phyloP scores from a whole-genome alignment of 1,284 basidiomycete genomes.

The Crucibulum parvulum region DNA sequence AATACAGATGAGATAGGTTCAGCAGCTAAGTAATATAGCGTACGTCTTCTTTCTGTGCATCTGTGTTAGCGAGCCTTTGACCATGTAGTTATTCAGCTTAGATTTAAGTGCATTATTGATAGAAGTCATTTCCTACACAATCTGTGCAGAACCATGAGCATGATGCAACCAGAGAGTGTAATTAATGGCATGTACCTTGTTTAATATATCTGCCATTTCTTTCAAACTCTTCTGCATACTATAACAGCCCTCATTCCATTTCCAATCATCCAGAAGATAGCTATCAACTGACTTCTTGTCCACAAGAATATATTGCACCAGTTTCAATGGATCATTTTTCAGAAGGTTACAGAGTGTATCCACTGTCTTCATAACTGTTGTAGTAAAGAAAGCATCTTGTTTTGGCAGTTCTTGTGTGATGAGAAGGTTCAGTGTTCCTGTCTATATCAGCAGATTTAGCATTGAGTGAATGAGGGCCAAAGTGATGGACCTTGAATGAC shows the following conservation, averaged over 20 bases:
- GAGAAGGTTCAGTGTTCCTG: slow-evolving; percentile 92
- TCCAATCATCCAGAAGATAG: slow-evolving; percentile 82
- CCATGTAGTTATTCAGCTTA: slow-evolving; percentile 90
- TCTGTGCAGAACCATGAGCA: not conserved
- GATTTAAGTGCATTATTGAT: slow-evolving; percentile 91
- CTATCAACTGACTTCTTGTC: slow-evolving; percentile 86
- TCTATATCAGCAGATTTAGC: slow-evolving; percentile 56
- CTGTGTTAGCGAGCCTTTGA: slow-evolving; percentile 92
- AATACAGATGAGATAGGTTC: slow-evolving; percentile 13
- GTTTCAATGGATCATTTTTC: slow-evolving; percentile 87
- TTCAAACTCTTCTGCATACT: slow-evolving; percentile 79
- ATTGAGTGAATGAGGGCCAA: not conserved
- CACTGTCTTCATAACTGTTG: slow-evolving; percentile 90
- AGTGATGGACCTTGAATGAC: slow-evolving; percentile 72
- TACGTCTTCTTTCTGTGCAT: slow-evolving; percentile 96
- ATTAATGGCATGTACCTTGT: slow-evolving; percentile 63
- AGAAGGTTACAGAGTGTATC: slow-evolving; percentile 93
- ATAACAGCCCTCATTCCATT: slow-evolving; percentile 92
- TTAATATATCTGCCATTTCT: slow-evolving; percentile 85
- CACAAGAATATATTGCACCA: slow-evolving; percentile 85
- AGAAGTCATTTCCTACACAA: slow-evolving; percentile 81
- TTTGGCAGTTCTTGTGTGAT: slow-evolving; percentile 92
- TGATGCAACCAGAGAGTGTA: not conserved
- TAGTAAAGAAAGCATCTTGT: slow-evolving; percentile 89
- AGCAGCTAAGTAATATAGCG: slow-evolving; percentile 30